Percentiles rank a stretch among this genome's conserved stretches.
phyloP scores from a whole-genome alignment of 768 basidiomycete genomes.

The Leccinum disarticulatum region DNA sequence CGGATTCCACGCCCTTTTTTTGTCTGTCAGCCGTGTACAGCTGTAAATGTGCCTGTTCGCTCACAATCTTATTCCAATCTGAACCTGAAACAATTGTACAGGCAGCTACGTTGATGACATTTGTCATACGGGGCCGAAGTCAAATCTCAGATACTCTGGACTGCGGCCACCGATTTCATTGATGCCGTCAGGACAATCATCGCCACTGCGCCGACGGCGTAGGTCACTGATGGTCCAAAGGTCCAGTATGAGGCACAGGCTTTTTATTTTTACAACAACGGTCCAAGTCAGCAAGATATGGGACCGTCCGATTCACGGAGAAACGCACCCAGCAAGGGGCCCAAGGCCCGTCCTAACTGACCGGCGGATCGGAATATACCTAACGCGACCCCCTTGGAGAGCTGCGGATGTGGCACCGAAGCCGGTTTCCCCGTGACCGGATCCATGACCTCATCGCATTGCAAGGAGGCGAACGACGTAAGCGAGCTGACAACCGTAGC shows the following conservation, averaged over 20 bases:
- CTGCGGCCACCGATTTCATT: slow-evolving; percentile 51
- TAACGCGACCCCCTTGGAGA: slow-evolving; percentile 82
- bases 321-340: slow-evolving; percentile 79
- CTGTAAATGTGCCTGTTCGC: not conserved
- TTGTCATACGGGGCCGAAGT: not conserved
- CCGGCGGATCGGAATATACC: slow-evolving; percentile 90
- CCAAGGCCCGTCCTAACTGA: slow-evolving; percentile 90
- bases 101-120: not conserved
- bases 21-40: slow-evolving; percentile 4
- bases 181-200: slow-evolving; percentile 59
- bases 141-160: slow-evolving; percentile 2
- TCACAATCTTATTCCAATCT: slow-evolving; percentile 2
- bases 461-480: slow-evolving; percentile 87
- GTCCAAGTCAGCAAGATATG: slow-evolving; percentile 12
- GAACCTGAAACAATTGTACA: slow-evolving; percentile 8
- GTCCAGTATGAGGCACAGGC: slow-evolving; percentile 90
- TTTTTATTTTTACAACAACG: slow-evolving; percentile 47
- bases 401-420: slow-evolving; percentile 53
- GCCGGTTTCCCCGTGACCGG: slow-evolving; percentile 53
- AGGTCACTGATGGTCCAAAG: slow-evolving; percentile 79
- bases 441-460: slow-evolving; percentile 77
- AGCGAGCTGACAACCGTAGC: slow-evolving; percentile 95
- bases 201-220: slow-evolving; percentile 57
- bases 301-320: slow-evolving; percentile 1
- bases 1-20: slow-evolving; percentile 1